These are phyloP conservation scores for Stephanocyclus meneghinianus DNA, from an alignment of 352 stramenopile genomes.

Conservation along the genomic window DNA sequence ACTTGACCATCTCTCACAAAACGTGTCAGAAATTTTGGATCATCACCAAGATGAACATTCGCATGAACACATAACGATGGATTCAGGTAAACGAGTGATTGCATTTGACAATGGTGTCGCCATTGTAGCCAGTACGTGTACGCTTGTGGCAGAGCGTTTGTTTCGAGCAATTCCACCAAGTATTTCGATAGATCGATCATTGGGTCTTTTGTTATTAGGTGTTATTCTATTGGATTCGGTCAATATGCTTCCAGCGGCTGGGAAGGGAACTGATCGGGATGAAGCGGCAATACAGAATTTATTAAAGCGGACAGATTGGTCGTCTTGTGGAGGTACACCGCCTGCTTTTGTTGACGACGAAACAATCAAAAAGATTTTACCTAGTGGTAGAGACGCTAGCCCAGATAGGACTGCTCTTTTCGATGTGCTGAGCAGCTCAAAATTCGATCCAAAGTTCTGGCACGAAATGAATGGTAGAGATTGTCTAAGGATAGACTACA, in stretches of 20 bases:
- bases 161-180: constrained; percentile 19
- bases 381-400: constrained; percentile 18
- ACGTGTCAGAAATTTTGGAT: constrained; percentile 72
- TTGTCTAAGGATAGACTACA: constrained; percentile 79
- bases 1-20: constrained; percentile 24
- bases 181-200: constrained; percentile 29
- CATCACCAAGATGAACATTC: constrained; percentile 72
- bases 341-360: constrained; percentile 17
- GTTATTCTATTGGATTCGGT: constrained; percentile 79
- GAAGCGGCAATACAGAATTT: constrained; percentile 55
- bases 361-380: constrained; percentile 37
- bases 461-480: constrained; percentile 53
- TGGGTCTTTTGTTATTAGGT: constrained; percentile 65
- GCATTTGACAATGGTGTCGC: constrained; percentile 62
- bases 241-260: constrained; percentile 67
- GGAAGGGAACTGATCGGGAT: constrained; percentile 73
- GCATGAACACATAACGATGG: constrained; percentile 47
- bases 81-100: constrained; percentile 48
- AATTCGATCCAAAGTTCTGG: constrained; percentile 78
- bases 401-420: constrained; percentile 61
- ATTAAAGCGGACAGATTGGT: constrained; percentile 64
- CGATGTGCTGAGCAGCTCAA: constrained; percentile 61
- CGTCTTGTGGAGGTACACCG: constrained; percentile 3
- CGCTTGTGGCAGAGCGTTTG: constrained; percentile 63
- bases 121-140: constrained; percentile 71